phyloP scores from a whole-genome alignment of 2,329 filamentous ascomycete genomes.

The Neofusicoccum umdonicola region DNA sequence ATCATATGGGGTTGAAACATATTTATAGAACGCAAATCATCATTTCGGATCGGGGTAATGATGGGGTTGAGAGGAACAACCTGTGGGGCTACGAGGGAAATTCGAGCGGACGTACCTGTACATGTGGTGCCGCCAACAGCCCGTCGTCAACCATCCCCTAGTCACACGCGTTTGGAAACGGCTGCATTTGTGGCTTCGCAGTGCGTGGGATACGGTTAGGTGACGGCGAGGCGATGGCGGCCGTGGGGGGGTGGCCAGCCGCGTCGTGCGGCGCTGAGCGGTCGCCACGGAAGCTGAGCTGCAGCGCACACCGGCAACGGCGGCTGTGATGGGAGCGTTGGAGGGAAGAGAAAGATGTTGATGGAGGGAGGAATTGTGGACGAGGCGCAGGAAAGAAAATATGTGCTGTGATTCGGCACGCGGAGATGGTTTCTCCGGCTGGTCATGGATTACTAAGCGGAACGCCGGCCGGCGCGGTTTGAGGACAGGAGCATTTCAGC shows the following conservation, averaged over 20 bases:
- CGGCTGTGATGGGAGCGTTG: background rate
- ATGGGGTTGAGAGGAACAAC: no score
- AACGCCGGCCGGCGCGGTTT: no score
- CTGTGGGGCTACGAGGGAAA: no score
- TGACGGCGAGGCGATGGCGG: background rate
- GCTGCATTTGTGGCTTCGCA: background rate
- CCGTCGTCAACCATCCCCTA: no score
- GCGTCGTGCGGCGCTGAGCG: no score
- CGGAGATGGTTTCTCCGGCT: background rate
- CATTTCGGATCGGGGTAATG: background rate
- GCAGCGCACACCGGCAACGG: background rate
- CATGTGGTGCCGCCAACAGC: background rate
- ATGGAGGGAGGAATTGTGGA: background rate
- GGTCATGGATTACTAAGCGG: background rate
- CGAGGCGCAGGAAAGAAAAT: background rate
- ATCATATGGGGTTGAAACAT: constrained; percentile 16
- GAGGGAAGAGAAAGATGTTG: background rate
- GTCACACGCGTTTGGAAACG: background rate
- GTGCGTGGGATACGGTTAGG: background rate
- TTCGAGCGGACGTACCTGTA: background rate
- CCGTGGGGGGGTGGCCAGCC: no score
- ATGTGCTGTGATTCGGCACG: background rate
- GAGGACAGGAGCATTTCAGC: no score
- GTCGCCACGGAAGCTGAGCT: no score
- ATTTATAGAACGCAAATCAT: constrained; percentile 9